Conservation (phyloP, 2,329 filamentous ascomycete species). For the Endocalyx cinctus region DNA sequence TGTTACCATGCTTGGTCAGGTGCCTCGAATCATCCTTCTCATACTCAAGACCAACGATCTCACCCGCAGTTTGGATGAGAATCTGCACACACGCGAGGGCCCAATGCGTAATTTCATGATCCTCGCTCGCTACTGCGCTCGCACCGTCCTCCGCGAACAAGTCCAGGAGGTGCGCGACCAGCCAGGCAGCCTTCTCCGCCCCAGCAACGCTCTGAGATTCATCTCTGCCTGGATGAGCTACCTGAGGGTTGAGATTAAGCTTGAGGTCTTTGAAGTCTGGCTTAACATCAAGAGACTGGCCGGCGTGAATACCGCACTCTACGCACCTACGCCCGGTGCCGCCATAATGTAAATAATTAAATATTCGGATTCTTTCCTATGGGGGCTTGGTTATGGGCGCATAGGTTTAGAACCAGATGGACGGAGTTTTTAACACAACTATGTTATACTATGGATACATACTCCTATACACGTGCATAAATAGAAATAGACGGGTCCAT, state of each 20-base stretch:
- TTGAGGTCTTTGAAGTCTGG: constrained; percentile 61
- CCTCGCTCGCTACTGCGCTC: constrained; percentile 62
- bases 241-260: constrained; percentile 56
- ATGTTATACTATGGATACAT: no score
- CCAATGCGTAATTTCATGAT: constrained; percentile 64
- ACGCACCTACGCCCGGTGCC: no score
- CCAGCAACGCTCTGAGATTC: constrained; percentile 49
- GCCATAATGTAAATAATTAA: no score
- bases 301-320: constrained; percentile 27
- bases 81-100: constrained; percentile 67
- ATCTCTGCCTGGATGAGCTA: constrained; percentile 55
- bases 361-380: no score
- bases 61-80: constrained; percentile 89
- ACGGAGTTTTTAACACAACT: no score
- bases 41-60: constrained; percentile 98
- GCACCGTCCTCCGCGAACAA: constrained; percentile 62
- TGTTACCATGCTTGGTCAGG: constrained; percentile 80
- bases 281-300: constrained; percentile 47
- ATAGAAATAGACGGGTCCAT: no score
- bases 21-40: constrained; percentile 86
- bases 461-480: no score
- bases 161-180: constrained; percentile 50
- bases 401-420: no score
- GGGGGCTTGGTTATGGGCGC: no score
- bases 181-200: constrained; percentile 53